Evolutionary conservation across 2,329 filamentous ascomycete genomes (phyloP), one percentile per base, ranked within the genome.

Genomic region (Ophioceras dolichostomum): DNA sequence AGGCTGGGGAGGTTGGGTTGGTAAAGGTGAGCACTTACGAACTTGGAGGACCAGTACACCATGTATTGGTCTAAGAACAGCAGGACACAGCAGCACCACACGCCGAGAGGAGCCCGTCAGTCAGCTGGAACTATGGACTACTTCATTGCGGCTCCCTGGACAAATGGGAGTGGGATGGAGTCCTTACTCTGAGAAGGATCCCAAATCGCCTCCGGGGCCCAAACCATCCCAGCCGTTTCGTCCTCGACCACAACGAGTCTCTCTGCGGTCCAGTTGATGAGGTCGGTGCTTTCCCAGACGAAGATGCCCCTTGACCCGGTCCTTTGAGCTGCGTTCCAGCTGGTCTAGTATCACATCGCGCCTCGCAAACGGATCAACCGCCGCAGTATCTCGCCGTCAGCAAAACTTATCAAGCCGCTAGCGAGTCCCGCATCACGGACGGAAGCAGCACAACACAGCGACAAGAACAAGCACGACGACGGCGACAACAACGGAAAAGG

Each of bases 181-280:
- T 18, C 30, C 49, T 44, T 36, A 56, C 57, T 50, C 46, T 64
- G 61, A 1, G 53, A 50, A 1, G 58, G 53, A 43, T 74, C 68
- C 61, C 63, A 74, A 36, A 73, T 63, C 0, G 69, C 69, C 36
- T 68, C 65, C 0, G 70, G 71, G 1, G 70, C 70, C 70, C 70
- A 75, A 0, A 72, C 67, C 70, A 73, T 74, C 4, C 70, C 70
- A 1, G 68, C 70, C 4, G 59, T 65, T n/a, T 51, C 50, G 39
- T 70, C 61, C 44, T 73, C 69, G 10, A 74, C 68, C 0, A 49
- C 52, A 1, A 68, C 60, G 2, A 74, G 54, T 5, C 66, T 53
- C 47, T 72, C 67, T 10, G 54, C 53, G 10, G 46, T 56, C 64
- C 67, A 73, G 41, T 61, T 67, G 6, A 68, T 49, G 4, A 73